phyloP scores from a whole-genome alignment of 1,284 basidiomycete genomes.

The Leccinum pachyderme region DNA sequence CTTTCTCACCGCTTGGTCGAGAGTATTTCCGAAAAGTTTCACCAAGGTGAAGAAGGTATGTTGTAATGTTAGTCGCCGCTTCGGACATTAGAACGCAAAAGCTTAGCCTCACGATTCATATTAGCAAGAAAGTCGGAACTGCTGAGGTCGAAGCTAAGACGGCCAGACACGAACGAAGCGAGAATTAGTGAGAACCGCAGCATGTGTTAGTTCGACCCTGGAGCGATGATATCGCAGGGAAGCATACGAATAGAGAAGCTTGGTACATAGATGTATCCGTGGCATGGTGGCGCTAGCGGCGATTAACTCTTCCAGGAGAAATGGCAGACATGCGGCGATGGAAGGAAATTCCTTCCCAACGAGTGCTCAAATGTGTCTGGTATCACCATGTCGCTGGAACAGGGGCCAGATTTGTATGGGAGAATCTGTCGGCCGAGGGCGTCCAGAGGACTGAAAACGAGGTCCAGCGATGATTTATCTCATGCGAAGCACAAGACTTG shows the following conservation, averaged over 20 bases:
- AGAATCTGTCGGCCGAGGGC: slow-evolving; percentile 15
- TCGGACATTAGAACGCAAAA: slow-evolving; percentile 1
- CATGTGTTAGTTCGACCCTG: slow-evolving; percentile 13
- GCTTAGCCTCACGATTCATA: background rate
- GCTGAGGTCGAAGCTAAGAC: slow-evolving; percentile 5
- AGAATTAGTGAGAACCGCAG: slow-evolving; percentile 12
- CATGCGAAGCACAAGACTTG: slow-evolving; percentile 21
- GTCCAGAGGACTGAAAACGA: slow-evolving; percentile 4
- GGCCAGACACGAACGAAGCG: slow-evolving; percentile 20
- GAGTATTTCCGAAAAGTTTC: slow-evolving; percentile 1
- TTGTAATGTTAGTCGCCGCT: background rate
- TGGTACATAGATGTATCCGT: slow-evolving; percentile 21
- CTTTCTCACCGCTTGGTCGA: slow-evolving; percentile 22
- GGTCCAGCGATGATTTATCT: slow-evolving; percentile 11
- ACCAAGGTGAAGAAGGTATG: background rate
- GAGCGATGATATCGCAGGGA: slow-evolving; percentile 32
- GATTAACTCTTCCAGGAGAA: slow-evolving; percentile 34
- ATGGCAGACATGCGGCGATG: slow-evolving; percentile 27
- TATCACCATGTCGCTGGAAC: slow-evolving; percentile 8
- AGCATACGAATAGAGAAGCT: slow-evolving; percentile 27
- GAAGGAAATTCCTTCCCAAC: slow-evolving; percentile 23
- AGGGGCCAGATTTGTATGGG: slow-evolving; percentile 29
- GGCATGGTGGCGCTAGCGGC: slow-evolving; percentile 30
- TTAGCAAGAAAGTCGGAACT: slow-evolving; percentile 1
- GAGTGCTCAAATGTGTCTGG: slow-evolving; percentile 3